These are phyloP conservation scores for Moesziomyces aphidis DNA, from an alignment of 1,284 basidiomycete species.

Conservation along the genomic window DNA sequence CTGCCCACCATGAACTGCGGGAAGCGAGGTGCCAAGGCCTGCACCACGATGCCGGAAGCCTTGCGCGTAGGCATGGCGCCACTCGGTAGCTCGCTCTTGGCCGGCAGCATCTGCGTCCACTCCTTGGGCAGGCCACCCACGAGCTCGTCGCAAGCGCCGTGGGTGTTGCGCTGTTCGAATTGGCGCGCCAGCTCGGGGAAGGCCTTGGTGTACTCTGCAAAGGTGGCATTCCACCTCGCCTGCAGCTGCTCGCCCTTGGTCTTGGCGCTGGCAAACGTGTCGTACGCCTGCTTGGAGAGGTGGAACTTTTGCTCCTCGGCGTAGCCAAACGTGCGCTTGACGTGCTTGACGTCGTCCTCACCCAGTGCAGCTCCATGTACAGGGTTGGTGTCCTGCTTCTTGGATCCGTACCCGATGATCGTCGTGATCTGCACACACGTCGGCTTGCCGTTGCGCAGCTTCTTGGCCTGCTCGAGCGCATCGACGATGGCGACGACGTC, in stretches of 20 bases:
- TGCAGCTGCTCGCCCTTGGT: conserved; percentile 80
- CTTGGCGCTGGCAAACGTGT: conserved; percentile 75
- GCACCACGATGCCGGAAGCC: conserved; percentile 87
- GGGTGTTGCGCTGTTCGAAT: conserved; percentile 77
- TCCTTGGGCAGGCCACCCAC: conserved; percentile 83
- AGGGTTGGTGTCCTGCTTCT: conserved; percentile 89
- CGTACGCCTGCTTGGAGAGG: conserved; percentile 80
- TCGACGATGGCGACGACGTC: conserved; percentile 69
- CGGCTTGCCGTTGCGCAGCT: conserved; percentile 79
- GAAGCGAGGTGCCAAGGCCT: conserved; percentile 77
- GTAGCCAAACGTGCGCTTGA: conserved; percentile 87
- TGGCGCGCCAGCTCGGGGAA: conserved; percentile 86
- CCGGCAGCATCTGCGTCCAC: conserved; percentile 85
- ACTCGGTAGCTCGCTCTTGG: conserved; percentile 82
- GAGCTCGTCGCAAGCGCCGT: conserved; percentile 33
- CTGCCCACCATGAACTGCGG: conserved; percentile 85
- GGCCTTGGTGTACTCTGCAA: conserved; percentile 78
- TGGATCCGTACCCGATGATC: conserved; percentile 92
- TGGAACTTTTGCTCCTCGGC: conserved; percentile 81
- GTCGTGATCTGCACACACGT: conserved; percentile 86
- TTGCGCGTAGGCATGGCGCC: conserved; percentile 89
- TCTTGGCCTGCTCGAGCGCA: conserved; percentile 81
- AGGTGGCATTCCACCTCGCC: conserved; percentile 78
- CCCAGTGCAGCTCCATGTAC: conserved; percentile 92
- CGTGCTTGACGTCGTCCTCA: conserved; percentile 83